phyloP scores from a whole-genome alignment of 192 early-diverging fungal species.

The Dissophora ornata region DNA sequence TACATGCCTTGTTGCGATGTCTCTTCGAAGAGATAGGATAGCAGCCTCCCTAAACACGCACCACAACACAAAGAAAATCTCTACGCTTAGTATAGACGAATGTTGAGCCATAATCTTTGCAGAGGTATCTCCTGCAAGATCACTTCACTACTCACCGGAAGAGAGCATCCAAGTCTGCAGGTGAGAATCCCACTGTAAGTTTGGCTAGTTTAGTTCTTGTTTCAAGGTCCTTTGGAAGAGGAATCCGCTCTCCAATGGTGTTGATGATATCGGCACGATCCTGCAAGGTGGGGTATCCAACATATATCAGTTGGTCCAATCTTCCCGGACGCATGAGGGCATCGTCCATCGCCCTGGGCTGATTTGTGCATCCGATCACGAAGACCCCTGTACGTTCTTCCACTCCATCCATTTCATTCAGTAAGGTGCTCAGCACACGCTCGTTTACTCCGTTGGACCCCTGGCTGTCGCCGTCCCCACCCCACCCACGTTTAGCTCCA shows the following conservation, averaged over 20 bases:
- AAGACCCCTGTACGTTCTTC: slow-evolving; percentile 85
- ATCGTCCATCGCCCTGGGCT: slow-evolving; percentile 89
- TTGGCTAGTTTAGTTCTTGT: slow-evolving; percentile 58
- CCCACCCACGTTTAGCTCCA: slow-evolving; percentile 80
- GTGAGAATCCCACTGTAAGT: slow-evolving; percentile 74
- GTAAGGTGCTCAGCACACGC: slow-evolving; percentile 88
- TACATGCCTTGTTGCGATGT: slow-evolving; percentile 24
- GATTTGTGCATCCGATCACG: slow-evolving; percentile 93
- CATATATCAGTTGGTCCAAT: slow-evolving; percentile 87
- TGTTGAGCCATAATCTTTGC: too few relatives aligned
- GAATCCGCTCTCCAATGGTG: slow-evolving; percentile 68
- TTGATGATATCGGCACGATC: slow-evolving; percentile 80
- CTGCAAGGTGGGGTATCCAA: slow-evolving; percentile 63
- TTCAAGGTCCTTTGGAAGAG: slow-evolving; percentile 64
- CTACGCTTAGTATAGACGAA: neutral
- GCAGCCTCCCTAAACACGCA: slow-evolving; percentile 39
- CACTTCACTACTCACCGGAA: slow-evolving; percentile 53
- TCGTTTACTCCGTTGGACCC: slow-evolving; percentile 85
- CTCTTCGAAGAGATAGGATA: slow-evolving; percentile 29
- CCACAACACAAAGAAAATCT: neutral
- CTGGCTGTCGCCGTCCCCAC: slow-evolving; percentile 60
- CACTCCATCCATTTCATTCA: slow-evolving; percentile 99
- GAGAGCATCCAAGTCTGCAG: slow-evolving; percentile 80
- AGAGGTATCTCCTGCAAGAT: neutral
- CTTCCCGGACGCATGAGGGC: slow-evolving; percentile 83